Percentiles rank a stretch among this genome's conserved stretches.
Evolutionary conservation across 805 yeast species (phyloP).

Genomic region (Wickerhamia fluorescens): DNA sequence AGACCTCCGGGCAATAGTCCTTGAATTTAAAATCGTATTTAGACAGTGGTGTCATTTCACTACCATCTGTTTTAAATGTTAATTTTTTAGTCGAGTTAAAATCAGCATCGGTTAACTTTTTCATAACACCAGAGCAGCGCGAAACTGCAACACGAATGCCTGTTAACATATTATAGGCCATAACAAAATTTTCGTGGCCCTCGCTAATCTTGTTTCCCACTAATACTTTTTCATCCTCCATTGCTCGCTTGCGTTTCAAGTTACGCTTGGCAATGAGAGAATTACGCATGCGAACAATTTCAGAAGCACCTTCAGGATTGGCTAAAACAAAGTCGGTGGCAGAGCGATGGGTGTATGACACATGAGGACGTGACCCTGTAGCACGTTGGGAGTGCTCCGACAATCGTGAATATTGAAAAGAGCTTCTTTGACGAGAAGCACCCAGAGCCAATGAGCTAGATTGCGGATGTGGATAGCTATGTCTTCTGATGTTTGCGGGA

Average conservation of each 20-base stretch:
- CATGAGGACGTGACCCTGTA: no score
- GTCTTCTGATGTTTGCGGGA: no score
- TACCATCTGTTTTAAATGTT: conserved; percentile 82
- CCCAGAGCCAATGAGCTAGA: no score
- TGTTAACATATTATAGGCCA: conserved; percentile 95
- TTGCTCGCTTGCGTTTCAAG: conserved; percentile 32
- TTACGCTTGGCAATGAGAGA: conserved; percentile 39
- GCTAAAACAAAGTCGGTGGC: neutral
- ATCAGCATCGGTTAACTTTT: conserved; percentile 63
- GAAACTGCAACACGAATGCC: conserved; percentile 96
- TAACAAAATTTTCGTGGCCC: conserved; percentile 87
- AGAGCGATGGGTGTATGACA: neutral
- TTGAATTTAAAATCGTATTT: conserved; percentile 94
- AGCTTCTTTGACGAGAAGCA: no score
- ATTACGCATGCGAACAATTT: conserved; percentile 45
- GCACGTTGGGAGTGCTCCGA: no score
- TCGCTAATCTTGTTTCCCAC: conserved; percentile 82
- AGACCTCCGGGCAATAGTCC: conserved; percentile 93
- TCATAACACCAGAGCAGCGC: conserved; percentile 79
- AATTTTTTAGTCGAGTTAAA: conserved; percentile 69
- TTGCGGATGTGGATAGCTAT: no score
- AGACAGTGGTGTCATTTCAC: conserved; percentile 85
- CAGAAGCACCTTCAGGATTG: no score
- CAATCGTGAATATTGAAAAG: no score
- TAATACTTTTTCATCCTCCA: conserved; percentile 51